Evolutionary conservation across 768 basidiomycete genomes (phyloP), one percentile per base, ranked within the genome.

Genomic region (Hirschioporus abietinus): DNA sequence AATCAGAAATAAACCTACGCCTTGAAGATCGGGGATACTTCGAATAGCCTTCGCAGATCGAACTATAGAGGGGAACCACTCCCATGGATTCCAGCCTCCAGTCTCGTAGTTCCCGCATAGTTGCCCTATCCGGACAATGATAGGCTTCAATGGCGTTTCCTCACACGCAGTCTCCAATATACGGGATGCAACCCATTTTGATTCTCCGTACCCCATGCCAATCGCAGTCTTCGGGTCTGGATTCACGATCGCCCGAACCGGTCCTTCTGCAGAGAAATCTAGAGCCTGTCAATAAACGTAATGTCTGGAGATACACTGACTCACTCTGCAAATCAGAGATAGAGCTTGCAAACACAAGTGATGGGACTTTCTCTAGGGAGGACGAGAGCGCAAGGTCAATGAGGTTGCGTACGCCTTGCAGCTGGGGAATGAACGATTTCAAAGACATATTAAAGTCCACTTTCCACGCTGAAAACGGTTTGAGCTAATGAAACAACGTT

Each of bases 151-250:
- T 17, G 63, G 59, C 20, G 70, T 67, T 8, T 34, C 30, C 60
- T 66, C 59, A 12, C 64, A 66, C 4, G 67, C 70, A 20, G 10
- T 26, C 36, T 65, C 35, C 36, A 80, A 69, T 8, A 82, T 70
- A 62, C 73, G 69, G 63, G 81, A 80, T 0, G 78, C 76, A 3
- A 80, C 79, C 75, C 79, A 81, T 71, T 83, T 83, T 1, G 77
- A 78, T 68, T 80, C 76, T 1, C 75, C 70, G 65, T 82, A 82
- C 0, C 81, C 81, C 20, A 73, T 71, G 1, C 75, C 76, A 17
- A 77, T 66, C 0, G 79, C 76, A 30, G 72, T 65, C 10, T 30
- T 66, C 0, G 78, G 69, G 58, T 75, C 72, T 15, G 69, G 26
- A n/a, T 77, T 36, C 7, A 68, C 65, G 0, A 27, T 60, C 67